Percentiles rank a stretch among this genome's conserved stretches.
Evolutionary conservation across 2,329 filamentous ascomycete species (phyloP).

Genomic region (Neonectria coccinea): DNA sequence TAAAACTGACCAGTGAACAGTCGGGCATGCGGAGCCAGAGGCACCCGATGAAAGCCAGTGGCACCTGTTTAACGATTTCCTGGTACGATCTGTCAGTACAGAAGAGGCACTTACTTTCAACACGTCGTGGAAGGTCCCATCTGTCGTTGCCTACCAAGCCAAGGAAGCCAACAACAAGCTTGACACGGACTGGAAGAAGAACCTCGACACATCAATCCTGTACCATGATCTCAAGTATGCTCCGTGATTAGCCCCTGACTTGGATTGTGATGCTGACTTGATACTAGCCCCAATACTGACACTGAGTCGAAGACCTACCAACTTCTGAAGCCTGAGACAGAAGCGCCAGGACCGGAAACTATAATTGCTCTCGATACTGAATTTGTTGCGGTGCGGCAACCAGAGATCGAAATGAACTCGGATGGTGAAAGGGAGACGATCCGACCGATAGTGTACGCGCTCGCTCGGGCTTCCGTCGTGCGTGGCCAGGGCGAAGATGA

Average conservation of each 20-base stretch:
- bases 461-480: constrained; percentile 93
- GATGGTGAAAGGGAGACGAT: constrained; percentile 92
- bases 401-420: constrained; percentile 96
- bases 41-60: constrained; percentile 76
- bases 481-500: constrained; percentile 82
- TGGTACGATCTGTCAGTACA: constrained; percentile 82
- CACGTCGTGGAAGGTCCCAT: constrained; percentile 91
- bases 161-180: constrained; percentile 84
- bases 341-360: constrained; percentile 77
- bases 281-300: constrained; percentile 54
- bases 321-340: constrained; percentile 66
- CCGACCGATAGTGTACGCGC: constrained; percentile 86
- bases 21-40: constrained; percentile 73
- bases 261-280: constrained; percentile 22
- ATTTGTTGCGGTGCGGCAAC: constrained; percentile 91
- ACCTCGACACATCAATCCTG: constrained; percentile 85
- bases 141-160: constrained; percentile 86
- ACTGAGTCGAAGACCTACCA: constrained; percentile 66
- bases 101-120: constrained; percentile 93
- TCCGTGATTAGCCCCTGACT: no score
- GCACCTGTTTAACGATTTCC: constrained; percentile 98
- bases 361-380: constrained; percentile 95
- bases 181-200: constrained; percentile 87
- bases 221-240: constrained; percentile 75
- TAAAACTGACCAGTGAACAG: constrained; percentile 55